Conservation (phyloP, 805 yeast species). For the Cyberlindnera japonica region DNA sequence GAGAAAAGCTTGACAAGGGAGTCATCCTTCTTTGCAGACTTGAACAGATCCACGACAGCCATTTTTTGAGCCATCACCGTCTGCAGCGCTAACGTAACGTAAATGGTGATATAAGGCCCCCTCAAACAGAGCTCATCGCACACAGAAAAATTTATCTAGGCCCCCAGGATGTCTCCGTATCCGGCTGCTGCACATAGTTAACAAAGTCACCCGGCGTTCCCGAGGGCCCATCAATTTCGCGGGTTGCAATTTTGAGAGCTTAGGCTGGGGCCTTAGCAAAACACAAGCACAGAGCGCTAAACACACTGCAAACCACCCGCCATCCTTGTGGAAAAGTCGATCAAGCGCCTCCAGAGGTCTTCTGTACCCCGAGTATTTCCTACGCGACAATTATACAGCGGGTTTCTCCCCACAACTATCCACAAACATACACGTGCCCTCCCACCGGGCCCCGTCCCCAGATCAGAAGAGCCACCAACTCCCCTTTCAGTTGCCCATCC, state of each 20-base stretch:
- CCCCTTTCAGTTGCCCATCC: neutral
- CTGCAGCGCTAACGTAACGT: too few relatives aligned
- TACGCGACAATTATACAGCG: too few relatives aligned
- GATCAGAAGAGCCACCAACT: neutral
- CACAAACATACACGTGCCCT: too few relatives aligned
- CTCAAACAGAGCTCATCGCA: slow-evolving; percentile 18
- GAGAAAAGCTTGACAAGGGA: slow-evolving; percentile 35
- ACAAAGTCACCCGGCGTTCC: slow-evolving; percentile 9
- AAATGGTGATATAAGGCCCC: neutral
- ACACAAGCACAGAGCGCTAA: neutral
- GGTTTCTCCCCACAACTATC: too few relatives aligned
- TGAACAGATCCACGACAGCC: slow-evolving; percentile 33
- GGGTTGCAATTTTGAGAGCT: slow-evolving; percentile 6
- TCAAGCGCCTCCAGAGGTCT: neutral
- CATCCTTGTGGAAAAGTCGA: too few relatives aligned
- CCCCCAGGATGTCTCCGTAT: slow-evolving; percentile 4
- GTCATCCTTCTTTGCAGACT: slow-evolving; percentile 30
- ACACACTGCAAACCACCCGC: neutral
- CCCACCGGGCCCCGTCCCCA: neutral
- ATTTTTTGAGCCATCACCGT: slow-evolving; percentile 9
- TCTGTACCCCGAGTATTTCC: too few relatives aligned
- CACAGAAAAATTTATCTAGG: slow-evolving; percentile 13
- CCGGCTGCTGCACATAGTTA: slow-evolving; percentile 1
- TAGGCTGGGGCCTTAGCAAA: slow-evolving; percentile 1
- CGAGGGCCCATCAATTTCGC: slow-evolving; percentile 1